phyloP scores from a whole-genome alignment of 164 flowering plant genomes.

The Santalum album region DNA sequence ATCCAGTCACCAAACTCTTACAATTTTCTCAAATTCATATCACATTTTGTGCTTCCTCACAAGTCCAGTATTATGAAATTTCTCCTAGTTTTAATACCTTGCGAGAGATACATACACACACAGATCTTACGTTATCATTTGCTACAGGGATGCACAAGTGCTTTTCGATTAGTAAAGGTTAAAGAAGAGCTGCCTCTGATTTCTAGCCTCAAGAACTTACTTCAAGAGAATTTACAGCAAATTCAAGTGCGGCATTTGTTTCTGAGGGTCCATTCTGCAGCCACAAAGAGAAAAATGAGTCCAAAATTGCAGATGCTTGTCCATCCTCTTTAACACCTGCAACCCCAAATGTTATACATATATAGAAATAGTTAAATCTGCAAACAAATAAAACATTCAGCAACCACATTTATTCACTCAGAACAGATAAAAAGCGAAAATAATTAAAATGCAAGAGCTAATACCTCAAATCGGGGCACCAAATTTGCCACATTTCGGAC shows the following conservation, averaged over 20 bases:
- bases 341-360: no score
- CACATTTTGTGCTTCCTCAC: no score
- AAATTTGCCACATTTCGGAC: slow-evolving; percentile 83
- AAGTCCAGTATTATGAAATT: no score
- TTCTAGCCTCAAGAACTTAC: slow-evolving; percentile 27
- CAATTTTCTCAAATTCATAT: no score
- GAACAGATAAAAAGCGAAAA: background rate
- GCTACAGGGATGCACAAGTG: background rate
- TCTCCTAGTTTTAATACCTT: no score
- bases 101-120: no score
- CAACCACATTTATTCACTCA: background rate
- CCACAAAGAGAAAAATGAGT: slow-evolving; percentile 1
- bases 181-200: background rate
- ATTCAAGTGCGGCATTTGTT: slow-evolving; percentile 92
- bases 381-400: background rate
- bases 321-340: no score
- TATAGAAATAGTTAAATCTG: background rate
- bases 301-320: background rate
- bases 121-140: background rate
- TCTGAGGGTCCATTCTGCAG: slow-evolving; percentile 81
- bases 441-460: background rate
- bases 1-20: no score
- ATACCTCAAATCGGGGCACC: slow-evolving; percentile 86
- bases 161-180: background rate
- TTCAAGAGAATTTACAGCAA: slow-evolving; percentile 76